These are phyloP conservation scores for Tinospora cordifolia DNA, from an alignment of 164 flowering plant genomes.

Conservation along the genomic window DNA sequence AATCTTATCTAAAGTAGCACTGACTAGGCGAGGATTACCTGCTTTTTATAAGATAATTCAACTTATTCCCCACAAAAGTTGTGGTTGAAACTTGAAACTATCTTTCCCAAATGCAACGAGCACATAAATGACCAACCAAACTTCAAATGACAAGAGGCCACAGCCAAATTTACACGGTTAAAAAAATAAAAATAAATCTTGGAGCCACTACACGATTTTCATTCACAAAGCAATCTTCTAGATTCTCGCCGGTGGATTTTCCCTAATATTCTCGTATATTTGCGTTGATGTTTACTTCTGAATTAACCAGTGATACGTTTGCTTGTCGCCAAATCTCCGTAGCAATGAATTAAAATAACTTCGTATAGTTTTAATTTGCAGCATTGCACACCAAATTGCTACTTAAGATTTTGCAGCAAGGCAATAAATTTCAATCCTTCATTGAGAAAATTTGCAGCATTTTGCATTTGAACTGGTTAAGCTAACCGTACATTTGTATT, in stretches of 20 bases:
- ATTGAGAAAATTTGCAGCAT: background rate
- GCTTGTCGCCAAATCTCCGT: background rate
- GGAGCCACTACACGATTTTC: background rate
- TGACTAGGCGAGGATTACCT: no score
- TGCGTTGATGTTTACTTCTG: background rate
- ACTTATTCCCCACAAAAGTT: background rate
- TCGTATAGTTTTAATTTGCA: background rate
- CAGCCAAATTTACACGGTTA: background rate
- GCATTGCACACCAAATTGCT: background rate
- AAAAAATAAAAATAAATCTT: background rate
- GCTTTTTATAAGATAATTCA: background rate
- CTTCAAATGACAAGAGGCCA: background rate
- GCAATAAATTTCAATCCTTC: background rate
- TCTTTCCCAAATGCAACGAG: background rate
- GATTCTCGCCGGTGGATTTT: background rate
- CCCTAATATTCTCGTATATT: background rate
- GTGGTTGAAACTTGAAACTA: background rate
- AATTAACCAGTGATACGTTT: background rate
- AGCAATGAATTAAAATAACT: background rate
- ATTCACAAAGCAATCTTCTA: background rate
- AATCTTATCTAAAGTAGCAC: no score
- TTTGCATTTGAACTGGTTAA: conserved; percentile 1
- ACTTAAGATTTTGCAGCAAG: background rate
- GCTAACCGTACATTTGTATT: conserved; percentile 3
- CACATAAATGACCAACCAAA: background rate